Base-by-base conservation (phyloP, 257 asterid species). In the Nicotiana noctiflora region DNA sequence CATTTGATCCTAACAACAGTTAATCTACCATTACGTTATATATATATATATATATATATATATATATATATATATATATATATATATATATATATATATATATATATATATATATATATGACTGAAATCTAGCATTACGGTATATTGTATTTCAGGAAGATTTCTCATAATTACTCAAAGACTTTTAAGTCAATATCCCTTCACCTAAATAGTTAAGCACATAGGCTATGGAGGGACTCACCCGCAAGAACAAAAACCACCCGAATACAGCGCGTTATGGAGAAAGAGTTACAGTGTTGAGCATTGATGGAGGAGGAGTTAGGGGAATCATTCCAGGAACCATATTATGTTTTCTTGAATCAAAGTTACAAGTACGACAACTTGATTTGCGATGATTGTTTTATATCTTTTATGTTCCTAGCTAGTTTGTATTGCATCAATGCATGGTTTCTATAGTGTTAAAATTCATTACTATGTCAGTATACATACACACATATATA, bases 231-330 rank as follows among this genome's bases (percentile, higher is more conserved):
- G 53, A 9, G 55, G 55, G 25, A 67, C 51, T 67, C 11, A 34
- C 19, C n/a, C 40, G 76, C 53, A 67, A 34, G 29, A n/a, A 14
- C 15, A 4, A 18, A 66, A 19, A 8, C 65, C 65, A 21, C 2
- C 52, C 8, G 76, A 37, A 29, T 11, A 19, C 4, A 34, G 77
- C 6, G 13, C 18, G 57, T 40, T 40, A 68, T 44, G 90, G 91
- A 63, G 84, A 86, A 9, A 18, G 83, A 34, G 75, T 84, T 55
- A 90, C 93, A 0, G 82, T 88, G 27, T 80, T 90, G 51, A 88
- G 91, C 82, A 88, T 90, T 1, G 93, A 90, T 82, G 91, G 93
- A 14, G 93, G 93, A n/a, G 93, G 93, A 21, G 79, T 90, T 76
- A 78, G 91, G 75, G 93, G 91, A 27, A 83, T 90, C 12, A 88